Evolutionary conservation across 371 early-diverging fungal species (phyloP).

Genomic region (Chytridium lagenaria): DNA sequence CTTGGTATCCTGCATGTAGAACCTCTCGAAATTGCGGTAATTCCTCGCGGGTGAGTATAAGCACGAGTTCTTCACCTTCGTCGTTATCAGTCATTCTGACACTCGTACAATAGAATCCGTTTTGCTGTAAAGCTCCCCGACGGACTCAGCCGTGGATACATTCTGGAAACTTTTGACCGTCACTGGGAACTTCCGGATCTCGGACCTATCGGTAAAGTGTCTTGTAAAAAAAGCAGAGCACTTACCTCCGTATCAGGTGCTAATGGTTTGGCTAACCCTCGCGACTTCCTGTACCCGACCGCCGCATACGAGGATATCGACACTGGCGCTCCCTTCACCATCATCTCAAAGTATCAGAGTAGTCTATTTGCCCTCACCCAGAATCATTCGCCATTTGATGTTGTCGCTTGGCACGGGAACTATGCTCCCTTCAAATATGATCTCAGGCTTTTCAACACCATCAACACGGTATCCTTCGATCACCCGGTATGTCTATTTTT

Average conservation of each 20-base stretch:
- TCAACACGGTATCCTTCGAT: conserved; percentile 92
- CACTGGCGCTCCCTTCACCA: conserved; percentile 43
- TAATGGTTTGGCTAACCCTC: conserved; percentile 94
- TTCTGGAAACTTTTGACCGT: conserved; percentile 84
- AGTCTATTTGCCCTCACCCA: conserved; percentile 69
- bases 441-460: conserved; percentile 79
- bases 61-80: neutral
- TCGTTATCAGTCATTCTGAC: neutral
- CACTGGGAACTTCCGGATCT: conserved; percentile 95
- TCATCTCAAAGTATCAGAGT: conserved; percentile 86
- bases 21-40: conserved; percentile 92
- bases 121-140: conserved; percentile 82
- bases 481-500: conserved; percentile 54
- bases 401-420: conserved; percentile 98
- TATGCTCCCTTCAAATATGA: conserved; percentile 96
- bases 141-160: conserved; percentile 87
- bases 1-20: conserved; percentile 83
- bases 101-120: conserved; percentile 74
- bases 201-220: conserved; percentile 83
- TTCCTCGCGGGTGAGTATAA: conserved; percentile 64
- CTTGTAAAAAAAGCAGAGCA: too few relatives aligned
- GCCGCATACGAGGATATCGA: conserved; percentile 79
- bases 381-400: conserved; percentile 91
- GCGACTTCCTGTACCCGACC: conserved; percentile 89
- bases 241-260: conserved; percentile 56